These are phyloP conservation scores for Aspergillus calidoustus DNA, from an alignment of 2,329 filamentous ascomycete species.

Conservation along the genomic window DNA sequence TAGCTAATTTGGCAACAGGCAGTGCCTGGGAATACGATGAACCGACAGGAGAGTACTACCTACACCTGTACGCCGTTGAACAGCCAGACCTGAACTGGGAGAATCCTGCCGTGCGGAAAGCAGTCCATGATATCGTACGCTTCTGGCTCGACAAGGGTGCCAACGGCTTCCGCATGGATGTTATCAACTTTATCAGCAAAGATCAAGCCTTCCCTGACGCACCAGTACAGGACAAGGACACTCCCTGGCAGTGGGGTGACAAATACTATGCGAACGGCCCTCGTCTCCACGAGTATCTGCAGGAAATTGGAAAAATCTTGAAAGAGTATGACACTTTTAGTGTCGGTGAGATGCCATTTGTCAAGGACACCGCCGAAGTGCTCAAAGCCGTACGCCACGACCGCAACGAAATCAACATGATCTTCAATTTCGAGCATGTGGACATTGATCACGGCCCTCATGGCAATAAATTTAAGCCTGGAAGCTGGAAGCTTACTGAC, in stretches of 20 bases:
- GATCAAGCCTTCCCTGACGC: conserved; percentile 57
- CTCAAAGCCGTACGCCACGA: conserved; percentile 60
- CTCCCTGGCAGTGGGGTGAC: conserved; percentile 40
- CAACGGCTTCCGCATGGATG: conserved; percentile 75
- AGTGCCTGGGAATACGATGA: conserved; percentile 67
- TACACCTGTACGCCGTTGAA: conserved; percentile 74
- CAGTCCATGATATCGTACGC: conserved; percentile 73
- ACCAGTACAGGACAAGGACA: conserved; percentile 34
- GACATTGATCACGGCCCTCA: conserved; percentile 59
- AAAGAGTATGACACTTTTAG: conserved; percentile 63
- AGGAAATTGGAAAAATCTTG: conserved; percentile 58
- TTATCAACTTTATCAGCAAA: conserved; percentile 75
- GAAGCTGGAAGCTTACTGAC: conserved; percentile 54
- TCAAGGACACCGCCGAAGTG: conserved; percentile 54
- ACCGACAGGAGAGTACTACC: conserved; percentile 73
- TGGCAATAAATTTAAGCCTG: conserved; percentile 54
- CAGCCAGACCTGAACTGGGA: conserved; percentile 91
- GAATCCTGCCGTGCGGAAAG: conserved; percentile 67
- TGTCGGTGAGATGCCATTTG: conserved; percentile 64
- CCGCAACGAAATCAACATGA: conserved; percentile 69
- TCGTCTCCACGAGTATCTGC: conserved; percentile 61
- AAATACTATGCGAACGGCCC: conserved; percentile 61
- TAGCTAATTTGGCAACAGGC: conserved; percentile 32
- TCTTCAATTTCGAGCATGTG: conserved; percentile 74
- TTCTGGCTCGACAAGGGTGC: conserved; percentile 80